Evolutionary conservation across 1,284 basidiomycete genomes (phyloP).

Genomic region (Ustilago sp.): DNA sequence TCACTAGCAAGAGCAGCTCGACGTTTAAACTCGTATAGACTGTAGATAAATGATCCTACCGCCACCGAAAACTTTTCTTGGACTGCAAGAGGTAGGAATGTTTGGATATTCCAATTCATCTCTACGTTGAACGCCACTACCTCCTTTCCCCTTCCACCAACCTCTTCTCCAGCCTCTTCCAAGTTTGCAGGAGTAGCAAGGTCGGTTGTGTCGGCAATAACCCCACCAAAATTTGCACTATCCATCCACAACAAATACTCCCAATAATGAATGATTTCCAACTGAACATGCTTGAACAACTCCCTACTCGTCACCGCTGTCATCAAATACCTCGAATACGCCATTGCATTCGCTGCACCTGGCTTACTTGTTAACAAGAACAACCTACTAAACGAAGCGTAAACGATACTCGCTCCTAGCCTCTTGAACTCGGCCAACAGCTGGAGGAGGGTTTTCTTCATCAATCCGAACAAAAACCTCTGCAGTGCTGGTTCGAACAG

Average conservation of each 20-base stretch:
- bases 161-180: constrained; percentile 71
- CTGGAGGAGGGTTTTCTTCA: constrained; percentile 98
- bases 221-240: constrained; percentile 88
- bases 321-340: constrained; percentile 92
- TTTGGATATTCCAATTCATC: constrained; percentile 94
- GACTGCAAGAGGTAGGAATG: constrained; percentile 86
- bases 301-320: constrained; percentile 94
- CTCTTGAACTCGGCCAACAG: constrained; percentile 96
- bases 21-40: constrained; percentile 82
- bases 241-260: constrained; percentile 98
- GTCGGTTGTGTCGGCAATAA: constrained; percentile 74
- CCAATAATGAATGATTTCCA: constrained; percentile 90
- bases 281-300: constrained; percentile 90
- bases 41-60: constrained; percentile 86
- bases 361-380: constrained; percentile 95
- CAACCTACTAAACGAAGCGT: constrained; percentile 92
- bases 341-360: constrained; percentile 87
- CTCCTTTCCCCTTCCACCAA: constrained; percentile 70
- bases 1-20: constrained; percentile 72
- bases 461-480: constrained; percentile 91
- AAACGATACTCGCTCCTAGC: constrained; percentile 86
- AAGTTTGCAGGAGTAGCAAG: constrained; percentile 17
- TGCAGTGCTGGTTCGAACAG: constrained; percentile 95
- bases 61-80: constrained; percentile 82
- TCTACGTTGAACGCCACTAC: constrained; percentile 71